Evolutionary conservation across 2,329 filamentous ascomycete genomes (phyloP).

Genomic region (Trichoderma sp.): DNA sequence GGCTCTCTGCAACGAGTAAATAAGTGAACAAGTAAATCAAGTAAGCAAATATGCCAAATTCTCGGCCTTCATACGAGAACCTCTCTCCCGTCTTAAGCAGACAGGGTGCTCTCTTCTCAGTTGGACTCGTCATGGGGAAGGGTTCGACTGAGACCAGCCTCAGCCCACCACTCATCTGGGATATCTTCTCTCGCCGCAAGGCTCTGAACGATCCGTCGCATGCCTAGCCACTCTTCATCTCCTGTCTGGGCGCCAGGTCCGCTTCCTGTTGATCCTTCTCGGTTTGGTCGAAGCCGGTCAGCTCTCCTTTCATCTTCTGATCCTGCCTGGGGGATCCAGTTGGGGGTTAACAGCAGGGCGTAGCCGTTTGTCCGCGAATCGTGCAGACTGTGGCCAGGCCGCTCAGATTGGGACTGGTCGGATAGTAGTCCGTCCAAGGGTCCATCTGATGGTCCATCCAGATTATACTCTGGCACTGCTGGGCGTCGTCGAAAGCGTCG

Average conservation of each 20-base stretch:
- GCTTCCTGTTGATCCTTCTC: slow-evolving; percentile 9
- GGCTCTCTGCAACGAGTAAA: neutral
- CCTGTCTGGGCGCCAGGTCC: slow-evolving; percentile 20
- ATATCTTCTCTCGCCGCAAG: slow-evolving; percentile 71
- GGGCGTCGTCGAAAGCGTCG: neutral
- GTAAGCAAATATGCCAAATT: neutral
- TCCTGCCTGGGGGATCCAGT: slow-evolving; percentile 28
- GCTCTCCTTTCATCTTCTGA: slow-evolving; percentile 27
- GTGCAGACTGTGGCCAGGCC: neutral
- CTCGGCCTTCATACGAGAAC: neutral
- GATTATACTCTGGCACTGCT: slow-evolving; percentile 24
- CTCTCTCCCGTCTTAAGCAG: too few relatives aligned
- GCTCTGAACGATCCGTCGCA: slow-evolving; percentile 70
- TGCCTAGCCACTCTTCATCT: slow-evolving; percentile 52
- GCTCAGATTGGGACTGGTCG: neutral
- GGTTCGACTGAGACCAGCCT: slow-evolving; percentile 63
- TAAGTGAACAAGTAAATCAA: neutral
- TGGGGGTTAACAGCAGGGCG: neutral
- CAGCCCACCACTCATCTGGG: slow-evolving; percentile 79
- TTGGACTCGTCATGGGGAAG: slow-evolving; percentile 36
- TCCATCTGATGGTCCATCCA: slow-evolving; percentile 22
- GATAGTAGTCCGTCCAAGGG: neutral
- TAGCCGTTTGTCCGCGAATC: neutral
- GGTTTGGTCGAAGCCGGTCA: slow-evolving; percentile 9
- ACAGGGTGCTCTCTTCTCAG: neutral